Conservation (phyloP, 306 rosid genomes). For the Citrullus colocynthis region DNA sequence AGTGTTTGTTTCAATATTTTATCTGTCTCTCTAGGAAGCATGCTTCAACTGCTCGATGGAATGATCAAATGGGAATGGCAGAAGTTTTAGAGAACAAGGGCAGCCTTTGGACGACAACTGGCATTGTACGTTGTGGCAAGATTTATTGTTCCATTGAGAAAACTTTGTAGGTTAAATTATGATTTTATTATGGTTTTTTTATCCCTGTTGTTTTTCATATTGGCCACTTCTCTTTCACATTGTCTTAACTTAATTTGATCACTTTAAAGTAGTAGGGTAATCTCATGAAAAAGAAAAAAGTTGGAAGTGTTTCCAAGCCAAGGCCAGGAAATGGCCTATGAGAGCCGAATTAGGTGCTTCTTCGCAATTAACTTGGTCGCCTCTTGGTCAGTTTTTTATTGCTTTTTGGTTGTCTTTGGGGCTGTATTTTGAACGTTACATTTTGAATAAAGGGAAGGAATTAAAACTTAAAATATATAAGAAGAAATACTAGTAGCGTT, state of each 20-base stretch:
- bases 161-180: constrained; percentile 46
- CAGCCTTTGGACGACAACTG: constrained; percentile 53
- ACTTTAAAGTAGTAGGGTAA: background rate
- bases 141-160: constrained; percentile 60
- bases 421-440: background rate
- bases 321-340: background rate
- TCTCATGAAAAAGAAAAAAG: background rate
- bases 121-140: constrained; percentile 42
- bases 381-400: background rate
- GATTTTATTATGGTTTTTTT: constrained; percentile 18
- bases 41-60: constrained; percentile 47
- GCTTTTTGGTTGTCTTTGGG: background rate
- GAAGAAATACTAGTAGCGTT: background rate
- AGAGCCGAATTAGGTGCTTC: background rate
- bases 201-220: background rate
- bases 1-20: background rate
- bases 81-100: constrained; percentile 53
- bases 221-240: background rate
- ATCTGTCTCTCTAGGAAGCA: constrained; percentile 21
- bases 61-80: constrained; percentile 48
- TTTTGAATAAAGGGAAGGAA: background rate
- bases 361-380: background rate
- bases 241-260: constrained; percentile 12
- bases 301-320: background rate
- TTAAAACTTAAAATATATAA: background rate